Conservation (phyloP, 2,329 filamentous ascomycete genomes). For the Chrysosporium queenslandicum region DNA sequence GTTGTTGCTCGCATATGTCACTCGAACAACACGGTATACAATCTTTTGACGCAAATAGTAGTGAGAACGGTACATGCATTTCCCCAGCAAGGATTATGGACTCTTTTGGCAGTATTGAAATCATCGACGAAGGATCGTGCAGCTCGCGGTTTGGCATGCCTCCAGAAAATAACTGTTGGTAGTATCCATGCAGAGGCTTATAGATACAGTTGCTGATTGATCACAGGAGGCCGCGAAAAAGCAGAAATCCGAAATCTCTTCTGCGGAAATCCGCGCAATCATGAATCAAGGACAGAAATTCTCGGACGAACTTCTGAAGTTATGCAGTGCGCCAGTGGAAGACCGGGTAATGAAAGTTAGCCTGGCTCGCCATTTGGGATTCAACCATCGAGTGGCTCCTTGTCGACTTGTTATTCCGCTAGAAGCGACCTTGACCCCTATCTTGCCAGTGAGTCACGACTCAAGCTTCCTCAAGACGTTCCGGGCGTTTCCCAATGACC, state of each 20-base stretch:
- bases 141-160: conserved; percentile 40
- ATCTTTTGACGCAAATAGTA: conserved; percentile 67
- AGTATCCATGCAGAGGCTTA: not conserved
- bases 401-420: conserved; percentile 82
- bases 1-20: conserved; percentile 94
- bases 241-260: conserved; percentile 31
- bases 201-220: not conserved
- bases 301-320: conserved; percentile 66
- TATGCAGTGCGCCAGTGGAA: conserved; percentile 71
- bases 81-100: conserved; percentile 87
- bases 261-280: conserved; percentile 56
- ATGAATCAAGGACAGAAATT: conserved; percentile 72
- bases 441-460: conserved; percentile 62
- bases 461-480: conserved; percentile 55
- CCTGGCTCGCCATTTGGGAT: conserved; percentile 65
- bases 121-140: conserved; percentile 63
- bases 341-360: conserved; percentile 61
- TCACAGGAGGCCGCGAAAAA: conserved; percentile 44
- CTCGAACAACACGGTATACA: conserved; percentile 65
- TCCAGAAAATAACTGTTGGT: conserved; percentile 34
- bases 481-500: conserved; percentile 76
- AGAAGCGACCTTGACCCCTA: conserved; percentile 72
- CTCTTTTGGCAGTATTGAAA: conserved; percentile 75
- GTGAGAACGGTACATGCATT: conserved; percentile 76
- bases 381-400: conserved; percentile 72